Conservation (phyloP, 2,329 filamentous ascomycete genomes). For the Monascus ruber region DNA sequence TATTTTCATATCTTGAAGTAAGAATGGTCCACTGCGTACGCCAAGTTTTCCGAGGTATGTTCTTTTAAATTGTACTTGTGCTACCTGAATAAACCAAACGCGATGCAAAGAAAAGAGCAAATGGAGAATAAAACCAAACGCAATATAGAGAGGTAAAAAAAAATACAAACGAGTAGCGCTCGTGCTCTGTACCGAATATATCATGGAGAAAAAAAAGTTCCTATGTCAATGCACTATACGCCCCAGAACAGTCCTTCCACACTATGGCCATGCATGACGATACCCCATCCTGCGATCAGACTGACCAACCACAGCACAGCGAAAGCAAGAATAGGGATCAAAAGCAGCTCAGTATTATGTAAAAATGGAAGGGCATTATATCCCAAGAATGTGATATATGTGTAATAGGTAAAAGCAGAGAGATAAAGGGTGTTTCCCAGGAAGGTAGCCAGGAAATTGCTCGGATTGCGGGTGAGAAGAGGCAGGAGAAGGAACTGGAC, state of each 20-base stretch:
- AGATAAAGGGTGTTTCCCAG: slow-evolving; percentile 57
- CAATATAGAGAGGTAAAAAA: not conserved
- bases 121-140: no score
- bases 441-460: slow-evolving; percentile 38
- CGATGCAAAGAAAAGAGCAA: no score
- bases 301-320: slow-evolving; percentile 48
- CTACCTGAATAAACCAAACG: no score
- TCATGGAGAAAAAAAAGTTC: no score
- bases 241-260: slow-evolving; percentile 36
- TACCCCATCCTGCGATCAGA: slow-evolving; percentile 35
- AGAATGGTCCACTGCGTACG: no score
- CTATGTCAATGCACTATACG: slow-evolving; percentile 12
- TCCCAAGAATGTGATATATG: slow-evolving; percentile 56
- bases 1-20: no score
- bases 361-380: slow-evolving; percentile 59
- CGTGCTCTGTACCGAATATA: no score
- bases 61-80: no score
- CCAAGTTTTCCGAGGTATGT: no score
- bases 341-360: slow-evolving; percentile 54
- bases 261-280: slow-evolving; percentile 33
- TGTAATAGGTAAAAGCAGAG: slow-evolving; percentile 55
- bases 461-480: slow-evolving; percentile 34
- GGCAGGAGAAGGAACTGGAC: slow-evolving; percentile 58
- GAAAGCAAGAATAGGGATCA: slow-evolving; percentile 50
- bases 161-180: not conserved